Conservation (phyloP, 441 rosid species). For the Gossypium trilobum region DNA sequence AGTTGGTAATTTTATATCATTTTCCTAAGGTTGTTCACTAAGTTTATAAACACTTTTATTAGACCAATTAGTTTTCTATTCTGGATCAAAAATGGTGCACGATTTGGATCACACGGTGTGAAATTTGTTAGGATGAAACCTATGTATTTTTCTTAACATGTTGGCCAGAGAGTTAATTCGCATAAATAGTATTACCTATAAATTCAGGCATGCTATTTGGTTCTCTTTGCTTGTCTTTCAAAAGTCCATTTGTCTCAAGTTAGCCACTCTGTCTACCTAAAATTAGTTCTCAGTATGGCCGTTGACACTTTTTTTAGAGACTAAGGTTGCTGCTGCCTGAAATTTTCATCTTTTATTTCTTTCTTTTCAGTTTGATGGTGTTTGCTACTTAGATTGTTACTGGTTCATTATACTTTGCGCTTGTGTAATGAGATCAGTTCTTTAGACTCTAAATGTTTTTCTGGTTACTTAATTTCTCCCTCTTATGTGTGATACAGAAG, state of each 20-base stretch:
- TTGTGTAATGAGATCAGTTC: background rate
- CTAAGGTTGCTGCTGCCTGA: background rate
- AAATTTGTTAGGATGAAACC: background rate
- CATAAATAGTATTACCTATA: background rate
- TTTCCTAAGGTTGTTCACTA: background rate
- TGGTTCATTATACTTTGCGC: background rate
- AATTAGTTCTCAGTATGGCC: background rate
- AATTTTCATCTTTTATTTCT: background rate
- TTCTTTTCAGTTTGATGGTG: background rate
- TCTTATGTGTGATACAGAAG: slow-evolving; percentile 36
- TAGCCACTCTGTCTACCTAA: background rate
- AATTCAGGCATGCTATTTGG: background rate
- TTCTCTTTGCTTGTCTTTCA: background rate
- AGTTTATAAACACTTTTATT: background rate
- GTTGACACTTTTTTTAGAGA: background rate
- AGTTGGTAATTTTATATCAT: background rate
- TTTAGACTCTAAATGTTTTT: background rate
- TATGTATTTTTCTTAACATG: background rate
- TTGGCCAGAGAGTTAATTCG: background rate
- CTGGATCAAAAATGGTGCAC: background rate
- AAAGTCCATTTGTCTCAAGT: background rate
- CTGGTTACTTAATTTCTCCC: background rate
- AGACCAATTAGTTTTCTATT: background rate
- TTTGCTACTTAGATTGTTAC: background rate
- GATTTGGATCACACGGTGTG: background rate